A percentile compares a stretch with the other conserved stretches of the same genome.
These are phyloP conservation scores for Silene conica DNA, from an alignment of 148 eudicot species.

Conservation along the genomic window DNA sequence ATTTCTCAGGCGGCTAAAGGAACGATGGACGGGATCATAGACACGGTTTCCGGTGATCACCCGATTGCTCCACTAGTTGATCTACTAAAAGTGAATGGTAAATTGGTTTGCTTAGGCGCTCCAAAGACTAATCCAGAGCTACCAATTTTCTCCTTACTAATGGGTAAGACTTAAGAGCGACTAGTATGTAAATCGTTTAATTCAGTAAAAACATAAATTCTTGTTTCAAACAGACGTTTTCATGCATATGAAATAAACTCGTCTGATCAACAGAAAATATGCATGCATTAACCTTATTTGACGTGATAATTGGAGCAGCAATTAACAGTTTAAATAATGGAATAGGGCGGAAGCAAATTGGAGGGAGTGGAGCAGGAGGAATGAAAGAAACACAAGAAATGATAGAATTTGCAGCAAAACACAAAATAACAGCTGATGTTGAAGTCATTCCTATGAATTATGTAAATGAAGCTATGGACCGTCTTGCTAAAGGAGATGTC, in stretches of 20 bases:
- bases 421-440: constrained; percentile 31
- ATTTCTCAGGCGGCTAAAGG: constrained; percentile 10
- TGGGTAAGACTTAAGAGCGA: constrained; percentile 13
- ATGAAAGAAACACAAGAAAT: constrained; percentile 41
- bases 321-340: not conserved
- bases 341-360: constrained; percentile 30
- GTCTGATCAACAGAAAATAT: not conserved
- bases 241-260: too few species aligned
- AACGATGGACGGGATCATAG: constrained; percentile 24
- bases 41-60: constrained; percentile 21
- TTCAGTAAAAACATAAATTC: too few species aligned
- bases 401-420: constrained; percentile 39
- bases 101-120: constrained; percentile 22
- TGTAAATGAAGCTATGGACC: constrained; percentile 35
- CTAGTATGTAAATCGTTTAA: too few species aligned
- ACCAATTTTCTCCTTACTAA: constrained; percentile 6
- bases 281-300: not conserved
- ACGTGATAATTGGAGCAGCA: not conserved
- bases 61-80: constrained; percentile 10
- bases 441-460: constrained; percentile 34
- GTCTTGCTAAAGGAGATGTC: constrained; percentile 37
- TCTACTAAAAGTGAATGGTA: constrained; percentile 16
- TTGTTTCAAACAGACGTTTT: too few species aligned
- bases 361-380: constrained; percentile 32
- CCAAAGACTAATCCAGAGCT: constrained; percentile 18